These are phyloP conservation scores for Kuraishia piskuri DNA, from an alignment of 805 yeast genomes.

Conservation along the genomic window DNA sequence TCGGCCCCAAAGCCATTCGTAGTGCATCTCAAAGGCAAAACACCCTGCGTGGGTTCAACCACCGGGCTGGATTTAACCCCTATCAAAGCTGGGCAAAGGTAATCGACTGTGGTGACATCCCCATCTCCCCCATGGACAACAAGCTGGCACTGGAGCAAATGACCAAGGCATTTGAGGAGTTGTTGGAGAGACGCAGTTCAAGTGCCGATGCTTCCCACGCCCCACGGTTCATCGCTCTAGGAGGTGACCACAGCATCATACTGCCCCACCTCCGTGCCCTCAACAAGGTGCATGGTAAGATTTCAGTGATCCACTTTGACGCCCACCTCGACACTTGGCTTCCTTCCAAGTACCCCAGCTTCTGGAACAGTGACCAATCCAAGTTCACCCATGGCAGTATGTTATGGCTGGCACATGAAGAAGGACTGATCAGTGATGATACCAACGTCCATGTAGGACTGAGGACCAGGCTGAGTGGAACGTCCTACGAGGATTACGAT, in stretches of 20 bases:
- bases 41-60: slow-evolving; percentile 60
- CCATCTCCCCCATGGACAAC: slow-evolving; percentile 54
- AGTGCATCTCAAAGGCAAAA: slow-evolving; percentile 66
- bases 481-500: slow-evolving; percentile 47
- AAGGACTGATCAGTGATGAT: slow-evolving; percentile 48
- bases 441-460: slow-evolving; percentile 69
- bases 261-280: slow-evolving; percentile 67
- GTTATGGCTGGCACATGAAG: slow-evolving; percentile 74
- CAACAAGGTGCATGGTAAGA: slow-evolving; percentile 49
- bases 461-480: slow-evolving; percentile 64
- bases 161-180: slow-evolving; percentile 46
- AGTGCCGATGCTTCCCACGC: slow-evolving; percentile 21
- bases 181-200: slow-evolving; percentile 27
- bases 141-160: slow-evolving; percentile 42
- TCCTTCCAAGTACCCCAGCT: slow-evolving; percentile 55
- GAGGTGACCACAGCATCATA: slow-evolving; percentile 78
- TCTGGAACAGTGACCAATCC: slow-evolving; percentile 7
- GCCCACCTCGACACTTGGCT: slow-evolving; percentile 82
- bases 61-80: slow-evolving; percentile 42
- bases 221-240: slow-evolving; percentile 64
- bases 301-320: slow-evolving; percentile 74
- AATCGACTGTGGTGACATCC: slow-evolving; percentile 50
- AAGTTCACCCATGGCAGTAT: slow-evolving; percentile 78
- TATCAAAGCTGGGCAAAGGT: slow-evolving; percentile 39
- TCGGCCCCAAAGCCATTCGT: slow-evolving; percentile 71